Base-by-base conservation (phyloP, 305 asterid species). In the Rubia balearica region DNA sequence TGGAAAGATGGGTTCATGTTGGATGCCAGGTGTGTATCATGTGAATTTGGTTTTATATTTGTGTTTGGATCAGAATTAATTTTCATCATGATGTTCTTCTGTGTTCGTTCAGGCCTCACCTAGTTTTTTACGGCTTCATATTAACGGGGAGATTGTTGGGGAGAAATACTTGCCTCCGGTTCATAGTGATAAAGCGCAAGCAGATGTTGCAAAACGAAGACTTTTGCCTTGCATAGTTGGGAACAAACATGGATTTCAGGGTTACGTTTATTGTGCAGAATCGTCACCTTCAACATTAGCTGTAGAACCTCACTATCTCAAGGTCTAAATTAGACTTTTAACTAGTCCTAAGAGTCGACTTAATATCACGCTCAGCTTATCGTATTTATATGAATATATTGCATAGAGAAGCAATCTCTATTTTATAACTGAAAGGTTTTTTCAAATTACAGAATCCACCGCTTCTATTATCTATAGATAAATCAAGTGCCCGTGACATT, bases 1-100 rank as follows among this genome's bases (percentile, higher is more conserved):
- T 77, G 76, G 82, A 78, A 77, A 88, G 80, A 79, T 92, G 98
- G 98, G 88, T 90, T 81, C 96, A 92, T 81, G 83, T 92, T 75
- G 96, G 95, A 80, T 92, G 95, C 67, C 90, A 88, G 96, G 98
- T 92, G 85, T 45, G 55, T 12, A 22, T 22, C 59, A 53, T 65
- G 45, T 30, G 64, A 33, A n/a, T 59, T 40, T 69, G 43, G 21
- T 22, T 48, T 48, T 48, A 48, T 51, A 51, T 16, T 73, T 59
- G 46, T 36, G 16, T 43, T 11, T 13, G 30, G 59, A 68, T 67
- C 49, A n/a, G 24, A 64, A 38, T 19, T 68, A 59, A 40, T 46
- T 67, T 48, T 43, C 45, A 56, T 19, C 7, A 8, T 57, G 30
- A 38, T 21, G 59, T 19, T 38, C 8, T 21, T 7, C 64, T 17